Evolutionary conservation across 257 asterid genomes (phyloP), one percentile per base, ranked within the genome.

Genomic region (Plectranthus barbatus): DNA sequence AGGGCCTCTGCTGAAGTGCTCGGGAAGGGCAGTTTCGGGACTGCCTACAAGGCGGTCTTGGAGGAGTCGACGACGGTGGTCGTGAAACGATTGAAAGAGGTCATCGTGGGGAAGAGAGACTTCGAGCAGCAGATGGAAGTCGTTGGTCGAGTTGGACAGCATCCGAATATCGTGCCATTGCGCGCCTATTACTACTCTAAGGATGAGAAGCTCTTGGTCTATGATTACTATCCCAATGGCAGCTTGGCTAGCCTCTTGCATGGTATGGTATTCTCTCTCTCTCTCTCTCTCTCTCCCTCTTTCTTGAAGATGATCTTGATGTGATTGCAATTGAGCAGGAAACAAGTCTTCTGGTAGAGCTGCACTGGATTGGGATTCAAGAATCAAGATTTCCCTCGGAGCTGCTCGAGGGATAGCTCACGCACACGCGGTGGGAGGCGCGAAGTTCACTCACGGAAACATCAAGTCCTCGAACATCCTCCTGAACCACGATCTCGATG

Each of bases 111-210:
- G 74, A 92, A 86, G 76, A 91, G 68, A 66, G 96, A 92, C 52
- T 92, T 92, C n/a, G 98, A 88, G 55, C 97, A 88, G 75, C 97
- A 92, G 74, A 92, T 92, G 96, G 98, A 88, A 46, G 70, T 74
- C 21, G 78, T 86, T 1, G 94, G 95, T 26, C 77, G 98, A 70
- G 84, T 86, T 51, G 95, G 95, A 33, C 96, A 83, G 67, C 95
- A 92, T 71, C 79, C 87, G 9, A 83, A 83, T 67, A 52, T 80
- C 7, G 95, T 82, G 53, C 95, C 95, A 55, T 70, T 92, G 24
- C 88, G 96, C 2, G 98, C 98, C 52, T 91, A 91, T 78, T 91
- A 91, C 69, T 91, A 86, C 82, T 91, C 98, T 77, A 91, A 91
- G 80, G 98, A 91, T 60, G 98, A 91, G 64, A 91, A 91, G 85